Evolutionary conservation across 2,329 filamentous ascomycete genomes (phyloP), one percentile per base, ranked within the genome.

Genomic region (Colletotrichum endophyticum): DNA sequence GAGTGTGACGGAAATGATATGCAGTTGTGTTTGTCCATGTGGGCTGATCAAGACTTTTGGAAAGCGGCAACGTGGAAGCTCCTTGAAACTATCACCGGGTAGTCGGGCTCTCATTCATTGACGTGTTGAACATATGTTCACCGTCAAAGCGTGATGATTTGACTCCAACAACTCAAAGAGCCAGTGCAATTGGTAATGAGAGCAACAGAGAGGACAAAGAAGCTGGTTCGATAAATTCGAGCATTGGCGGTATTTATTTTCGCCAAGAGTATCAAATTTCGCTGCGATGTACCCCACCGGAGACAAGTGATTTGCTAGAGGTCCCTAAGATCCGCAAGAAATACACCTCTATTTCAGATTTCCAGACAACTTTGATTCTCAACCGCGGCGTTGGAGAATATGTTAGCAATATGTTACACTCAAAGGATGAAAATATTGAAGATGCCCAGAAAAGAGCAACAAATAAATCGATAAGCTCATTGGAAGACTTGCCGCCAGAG

Each of bases 391-490:
- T 13, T 49, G n/a, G 44, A 22, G 11, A 6, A n/a, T 2, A 49
- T 12, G 44, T 1, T 13, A 0, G 5, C 1, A 2, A 7, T 8
- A 49, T 49, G 44, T 13, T 22, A 0, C 1, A 1, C n/a, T 2
- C 11, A 13, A 22, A 22, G 3, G 1, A 53, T n/a, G 11, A 1
- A 53, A 6, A 8, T 8, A 3, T 22, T 1, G 44, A 8, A 53
- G 44, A 22, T 1, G 44, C 44, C 11, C 6, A 13, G 2, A 49
- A 7, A 8, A n/a, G 6, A 0, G n/a, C 2, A 53, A 22, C 6
- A n/a, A n/a, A n/a, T 13, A 53, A 0, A 3, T 22, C 11, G 2
- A 53, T 0, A 53, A 13, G 2, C 4, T 53, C 3, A 0, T 22
- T 53, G n/a, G 6, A n/a, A 22, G 44, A 22, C 11, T 13, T 53